Evolutionary conservation across 1,284 basidiomycete genomes (phyloP).

Genomic region (Moesziomyces sp.): DNA sequence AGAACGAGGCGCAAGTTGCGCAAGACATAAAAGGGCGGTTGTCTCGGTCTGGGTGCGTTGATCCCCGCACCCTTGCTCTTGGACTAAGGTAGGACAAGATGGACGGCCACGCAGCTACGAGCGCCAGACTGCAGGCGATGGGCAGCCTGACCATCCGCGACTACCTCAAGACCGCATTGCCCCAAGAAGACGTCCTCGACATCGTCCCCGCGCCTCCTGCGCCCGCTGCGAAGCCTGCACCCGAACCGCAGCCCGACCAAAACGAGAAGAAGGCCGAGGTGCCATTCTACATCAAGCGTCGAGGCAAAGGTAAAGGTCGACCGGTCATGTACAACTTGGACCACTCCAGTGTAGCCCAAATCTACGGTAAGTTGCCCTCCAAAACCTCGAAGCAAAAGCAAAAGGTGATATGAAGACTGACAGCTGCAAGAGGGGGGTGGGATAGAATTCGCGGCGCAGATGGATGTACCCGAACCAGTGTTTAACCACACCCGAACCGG

Average conservation of each 20-base stretch:
- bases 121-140: constrained; percentile 1
- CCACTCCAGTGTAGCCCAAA: constrained; percentile 17
- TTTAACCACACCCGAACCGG: constrained; percentile 11
- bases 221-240: neutral
- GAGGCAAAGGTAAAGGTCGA: constrained; percentile 31
- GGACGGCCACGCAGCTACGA: neutral
- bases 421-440: neutral
- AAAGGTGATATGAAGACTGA: neutral
- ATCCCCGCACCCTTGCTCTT: too few species aligned
- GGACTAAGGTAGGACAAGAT: neutral
- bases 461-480: constrained; percentile 1
- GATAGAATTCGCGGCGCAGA: constrained; percentile 24
- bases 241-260: neutral
- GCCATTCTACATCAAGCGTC: constrained; percentile 33
- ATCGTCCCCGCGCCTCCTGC: neutral
- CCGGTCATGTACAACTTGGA: constrained; percentile 5
- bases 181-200: neutral
- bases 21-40: neutral
- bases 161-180: constrained; percentile 4
- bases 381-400: too few species aligned
- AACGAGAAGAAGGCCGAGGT: neutral
- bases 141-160: constrained; percentile 3
- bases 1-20: neutral
- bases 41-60: too few species aligned
- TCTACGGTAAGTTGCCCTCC: constrained; percentile 18